These are phyloP conservation scores for Phaffia tasmanica DNA, from an alignment of 768 basidiomycete species.

Conservation along the genomic window DNA sequence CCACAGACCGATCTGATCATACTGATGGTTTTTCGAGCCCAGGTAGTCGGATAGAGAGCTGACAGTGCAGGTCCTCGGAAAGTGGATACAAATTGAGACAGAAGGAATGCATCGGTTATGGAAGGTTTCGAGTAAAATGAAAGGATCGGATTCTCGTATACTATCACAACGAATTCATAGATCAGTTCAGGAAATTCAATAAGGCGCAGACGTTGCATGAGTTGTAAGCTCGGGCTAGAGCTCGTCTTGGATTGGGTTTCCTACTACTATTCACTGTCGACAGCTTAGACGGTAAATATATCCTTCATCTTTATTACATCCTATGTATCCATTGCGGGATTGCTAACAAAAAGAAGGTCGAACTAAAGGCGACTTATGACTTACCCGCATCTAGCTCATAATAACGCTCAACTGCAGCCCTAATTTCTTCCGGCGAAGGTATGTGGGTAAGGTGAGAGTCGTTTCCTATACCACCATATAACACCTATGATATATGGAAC, in stretches of 20 bases:
- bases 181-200: not conserved
- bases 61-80: not conserved
- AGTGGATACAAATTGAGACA: slow-evolving; percentile 15
- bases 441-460: not conserved
- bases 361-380: not conserved
- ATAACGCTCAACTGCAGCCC: slow-evolving; percentile 1
- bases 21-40: not conserved
- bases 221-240: not conserved
- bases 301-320: too few relatives aligned
- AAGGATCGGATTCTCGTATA: slow-evolving; percentile 23
- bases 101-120: slow-evolving; percentile 21
- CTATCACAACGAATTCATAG: not conserved
- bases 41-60: not conserved
- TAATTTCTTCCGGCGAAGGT: slow-evolving; percentile 2
- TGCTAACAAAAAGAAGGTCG: not conserved
- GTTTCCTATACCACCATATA: slow-evolving; percentile 15
- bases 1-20: not conserved
- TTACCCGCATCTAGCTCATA: slow-evolving; percentile 21
- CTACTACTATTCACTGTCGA: too few relatives aligned
- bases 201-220: not conserved
- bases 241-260: too few relatives aligned
- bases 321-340: not conserved
- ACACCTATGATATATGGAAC: not conserved
- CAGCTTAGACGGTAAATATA: too few relatives aligned
- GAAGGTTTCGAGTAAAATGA: slow-evolving; percentile 11